Conservation (phyloP, 495 filamentous ascomycete genomes). For the Lasiosphaeria hispida region DNA sequence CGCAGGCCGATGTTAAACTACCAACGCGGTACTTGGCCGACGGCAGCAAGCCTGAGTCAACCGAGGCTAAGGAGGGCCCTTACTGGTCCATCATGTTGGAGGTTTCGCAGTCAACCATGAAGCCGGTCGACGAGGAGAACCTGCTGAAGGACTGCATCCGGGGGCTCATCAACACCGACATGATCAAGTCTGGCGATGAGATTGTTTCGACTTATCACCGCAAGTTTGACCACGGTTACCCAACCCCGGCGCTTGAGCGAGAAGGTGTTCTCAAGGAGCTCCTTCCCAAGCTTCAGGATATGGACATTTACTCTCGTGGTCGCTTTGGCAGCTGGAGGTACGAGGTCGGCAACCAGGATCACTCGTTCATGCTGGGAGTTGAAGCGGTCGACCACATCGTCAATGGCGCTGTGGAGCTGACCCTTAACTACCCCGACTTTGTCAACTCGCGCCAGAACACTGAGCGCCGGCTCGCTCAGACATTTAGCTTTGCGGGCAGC, state of each 20-base stretch:
- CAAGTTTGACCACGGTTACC: conserved; percentile 98
- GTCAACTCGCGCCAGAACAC: conserved; percentile 88
- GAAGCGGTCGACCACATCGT: conserved; percentile 96
- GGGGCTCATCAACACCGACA: conserved; percentile 94
- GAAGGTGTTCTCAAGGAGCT: conserved; percentile 91
- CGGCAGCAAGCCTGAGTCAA: conserved; percentile 70
- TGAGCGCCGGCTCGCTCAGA: conserved; percentile 83
- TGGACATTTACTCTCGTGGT: conserved; percentile 92
- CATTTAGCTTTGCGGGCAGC: conserved; percentile 33
- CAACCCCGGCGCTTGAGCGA: conserved; percentile 90
- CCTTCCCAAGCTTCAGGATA: conserved; percentile 84
- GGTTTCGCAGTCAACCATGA: conserved; percentile 93
- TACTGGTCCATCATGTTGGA: conserved; percentile 99
- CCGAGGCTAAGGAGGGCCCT: conserved; percentile 73
- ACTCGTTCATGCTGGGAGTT: conserved; percentile 98
- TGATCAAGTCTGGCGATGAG: conserved; percentile 87
- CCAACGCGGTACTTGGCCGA: conserved; percentile 81
- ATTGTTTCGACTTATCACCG: conserved; percentile 99
- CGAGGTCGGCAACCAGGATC: conserved; percentile 93
- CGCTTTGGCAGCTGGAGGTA: conserved; percentile 99
- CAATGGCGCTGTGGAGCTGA: conserved; percentile 91
- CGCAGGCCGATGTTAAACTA: conserved; percentile 74
- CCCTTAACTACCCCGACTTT: conserved; percentile 98
- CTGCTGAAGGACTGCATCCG: conserved; percentile 88
- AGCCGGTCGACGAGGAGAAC: conserved; percentile 81